Evolutionary conservation across 192 early-diverging fungal species (phyloP).

Genomic region (Podila epicladia): DNA sequence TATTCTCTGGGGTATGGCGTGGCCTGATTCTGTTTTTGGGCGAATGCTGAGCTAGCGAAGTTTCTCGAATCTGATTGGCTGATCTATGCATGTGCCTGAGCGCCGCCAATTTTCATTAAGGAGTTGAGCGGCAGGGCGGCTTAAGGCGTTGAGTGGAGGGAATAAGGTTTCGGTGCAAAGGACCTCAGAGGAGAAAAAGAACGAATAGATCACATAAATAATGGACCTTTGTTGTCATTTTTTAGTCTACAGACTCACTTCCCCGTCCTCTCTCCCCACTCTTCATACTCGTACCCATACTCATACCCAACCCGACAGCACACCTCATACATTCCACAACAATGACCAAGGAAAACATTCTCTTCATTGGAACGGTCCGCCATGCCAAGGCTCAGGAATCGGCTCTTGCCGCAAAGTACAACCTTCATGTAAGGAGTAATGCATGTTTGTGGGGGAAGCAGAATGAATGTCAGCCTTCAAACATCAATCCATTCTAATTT

Average conservation of each 20-base stretch:
- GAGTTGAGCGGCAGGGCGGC: neutral
- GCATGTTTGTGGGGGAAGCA: neutral
- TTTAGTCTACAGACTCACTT: neutral
- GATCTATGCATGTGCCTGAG: too few species aligned
- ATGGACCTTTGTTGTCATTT: neutral
- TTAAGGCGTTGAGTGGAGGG: constrained; percentile 7
- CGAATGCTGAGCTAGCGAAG: too few species aligned
- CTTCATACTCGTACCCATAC: neutral
- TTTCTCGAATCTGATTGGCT: too few species aligned
- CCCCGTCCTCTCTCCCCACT: neutral
- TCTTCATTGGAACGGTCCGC: constrained; percentile 34
- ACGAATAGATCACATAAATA: neutral
- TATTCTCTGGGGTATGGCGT: too few species aligned
- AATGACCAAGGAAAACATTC: constrained; percentile 48
- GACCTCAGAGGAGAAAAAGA: neutral
- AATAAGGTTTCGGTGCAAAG: neutral
- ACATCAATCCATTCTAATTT: too few species aligned
- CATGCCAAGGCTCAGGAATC: constrained; percentile 34
- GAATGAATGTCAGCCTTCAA: neutral
- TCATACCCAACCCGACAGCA: neutral
- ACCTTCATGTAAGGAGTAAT: constrained; percentile 31
- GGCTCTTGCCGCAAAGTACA: constrained; percentile 31
- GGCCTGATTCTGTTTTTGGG: too few species aligned
- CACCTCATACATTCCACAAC: neutral
- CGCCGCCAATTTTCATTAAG: too few species aligned